Percentiles rank a stretch among this genome's conserved stretches.
Evolutionary conservation across 768 basidiomycete species (phyloP).

Genomic region (Kockovaella imperatae): DNA sequence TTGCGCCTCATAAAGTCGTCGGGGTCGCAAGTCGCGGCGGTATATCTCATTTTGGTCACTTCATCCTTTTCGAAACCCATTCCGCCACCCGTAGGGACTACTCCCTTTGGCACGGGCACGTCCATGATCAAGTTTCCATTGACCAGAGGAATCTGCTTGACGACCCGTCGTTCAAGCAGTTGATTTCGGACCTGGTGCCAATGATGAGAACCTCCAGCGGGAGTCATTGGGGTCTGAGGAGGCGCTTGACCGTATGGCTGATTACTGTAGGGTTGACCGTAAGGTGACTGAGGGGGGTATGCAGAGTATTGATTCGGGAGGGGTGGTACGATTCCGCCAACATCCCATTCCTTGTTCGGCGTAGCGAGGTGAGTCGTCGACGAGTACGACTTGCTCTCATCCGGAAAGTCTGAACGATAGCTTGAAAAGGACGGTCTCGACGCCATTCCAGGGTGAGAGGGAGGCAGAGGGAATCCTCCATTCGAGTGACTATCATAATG

Average conservation of each 20-base stretch:
- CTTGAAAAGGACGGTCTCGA: constrained; percentile 18
- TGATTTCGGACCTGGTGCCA: constrained; percentile 36
- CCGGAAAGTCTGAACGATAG: constrained; percentile 20
- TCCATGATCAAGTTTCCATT: constrained; percentile 81
- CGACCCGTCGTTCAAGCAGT: constrained; percentile 29
- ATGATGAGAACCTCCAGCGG: constrained; percentile 22
- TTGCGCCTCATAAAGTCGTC: constrained; percentile 52
- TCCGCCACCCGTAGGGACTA: constrained; percentile 52
- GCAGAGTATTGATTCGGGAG: constrained; percentile 3
- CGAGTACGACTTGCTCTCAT: constrained; percentile 29
- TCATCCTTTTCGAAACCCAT: constrained; percentile 38
- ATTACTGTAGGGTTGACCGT: neutral
- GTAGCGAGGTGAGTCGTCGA: constrained; percentile 30
- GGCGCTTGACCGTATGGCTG: constrained; percentile 1
- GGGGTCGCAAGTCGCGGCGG: constrained; percentile 40
- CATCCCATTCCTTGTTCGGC: constrained; percentile 29
- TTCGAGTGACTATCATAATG: neutral
- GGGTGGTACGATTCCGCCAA: constrained; percentile 23
- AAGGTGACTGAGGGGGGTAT: constrained; percentile 11
- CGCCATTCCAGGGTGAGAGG: constrained; percentile 3
- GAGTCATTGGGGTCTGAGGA: constrained; percentile 4
- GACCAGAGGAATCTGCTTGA: constrained; percentile 62
- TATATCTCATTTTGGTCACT: constrained; percentile 32
- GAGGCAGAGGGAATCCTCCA: neutral
- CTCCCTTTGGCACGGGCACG: constrained; percentile 67